Evolutionary conservation across 2,329 filamentous ascomycete species (phyloP).

Genomic region (Ciborinia camelliae): DNA sequence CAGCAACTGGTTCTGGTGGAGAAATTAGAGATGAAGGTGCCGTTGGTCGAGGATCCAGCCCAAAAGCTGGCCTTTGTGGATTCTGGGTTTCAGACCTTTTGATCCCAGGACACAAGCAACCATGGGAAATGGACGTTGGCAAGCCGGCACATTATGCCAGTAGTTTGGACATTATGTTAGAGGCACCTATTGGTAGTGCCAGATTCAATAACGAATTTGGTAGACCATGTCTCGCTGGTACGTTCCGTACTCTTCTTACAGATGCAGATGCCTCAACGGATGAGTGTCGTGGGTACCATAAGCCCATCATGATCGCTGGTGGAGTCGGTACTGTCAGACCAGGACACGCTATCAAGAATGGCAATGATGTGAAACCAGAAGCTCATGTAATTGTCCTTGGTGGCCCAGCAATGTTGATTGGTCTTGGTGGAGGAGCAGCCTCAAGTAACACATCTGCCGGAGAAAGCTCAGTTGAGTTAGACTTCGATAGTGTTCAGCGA

Average conservation of each 20-base stretch:
- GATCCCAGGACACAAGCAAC: conserved; percentile 76
- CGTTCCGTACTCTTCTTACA: conserved; percentile 85
- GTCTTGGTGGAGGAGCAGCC: conserved; percentile 89
- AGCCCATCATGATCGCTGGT: conserved; percentile 97
- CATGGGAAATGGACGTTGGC: conserved; percentile 90
- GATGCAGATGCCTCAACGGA: conserved; percentile 58
- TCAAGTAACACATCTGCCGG: conserved; percentile 86
- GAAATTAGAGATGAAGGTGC: conserved; percentile 95
- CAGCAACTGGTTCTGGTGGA: conserved; percentile 90
- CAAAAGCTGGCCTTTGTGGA: conserved; percentile 86
- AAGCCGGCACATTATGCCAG: conserved; percentile 90
- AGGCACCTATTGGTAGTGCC: conserved; percentile 91
- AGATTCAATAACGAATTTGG: conserved; percentile 98
- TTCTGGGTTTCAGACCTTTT: conserved; percentile 94
- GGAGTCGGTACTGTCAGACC: conserved; percentile 90
- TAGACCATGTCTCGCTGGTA: conserved; percentile 80
- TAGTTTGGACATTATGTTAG: conserved; percentile 94
- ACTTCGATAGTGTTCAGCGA: conserved; percentile 95
- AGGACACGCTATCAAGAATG: conserved; percentile 83
- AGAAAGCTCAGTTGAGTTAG: conserved; percentile 84
- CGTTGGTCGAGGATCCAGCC: conserved; percentile 85
- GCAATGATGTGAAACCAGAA: conserved; percentile 75
- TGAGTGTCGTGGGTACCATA: conserved; percentile 78
- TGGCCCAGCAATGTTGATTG: conserved; percentile 96
- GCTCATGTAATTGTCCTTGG: conserved; percentile 90